Percentiles rank a stretch among this genome's conserved stretches.
phyloP scores from a whole-genome alignment of 192 early-diverging fungal genomes.

The Thamnidium elegans region DNA sequence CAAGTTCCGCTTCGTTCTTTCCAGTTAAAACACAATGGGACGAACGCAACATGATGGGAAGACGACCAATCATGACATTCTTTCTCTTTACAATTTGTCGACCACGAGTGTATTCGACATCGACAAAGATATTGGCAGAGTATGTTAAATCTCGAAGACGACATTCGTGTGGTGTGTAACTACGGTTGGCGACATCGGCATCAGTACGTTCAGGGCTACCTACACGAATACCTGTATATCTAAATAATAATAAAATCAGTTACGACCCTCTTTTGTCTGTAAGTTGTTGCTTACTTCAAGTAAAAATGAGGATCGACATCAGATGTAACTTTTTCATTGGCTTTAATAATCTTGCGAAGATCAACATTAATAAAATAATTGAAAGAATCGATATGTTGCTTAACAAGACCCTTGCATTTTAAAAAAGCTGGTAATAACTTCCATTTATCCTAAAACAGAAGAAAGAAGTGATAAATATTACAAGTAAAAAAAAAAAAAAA shows the following conservation, averaged over 20 bases:
- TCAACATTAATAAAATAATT: slow-evolving; percentile 98
- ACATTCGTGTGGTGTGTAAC: slow-evolving; percentile 93
- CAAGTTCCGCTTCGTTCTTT: slow-evolving; percentile 80
- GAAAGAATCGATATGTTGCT: slow-evolving; percentile 99
- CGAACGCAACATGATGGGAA: slow-evolving; percentile 96
- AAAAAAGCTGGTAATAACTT: slow-evolving; percentile 94
- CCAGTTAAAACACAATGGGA: slow-evolving; percentile 79
- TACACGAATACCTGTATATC: slow-evolving; percentile 86
- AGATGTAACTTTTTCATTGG: slow-evolving; percentile 85
- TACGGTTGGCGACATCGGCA: slow-evolving; percentile 62
- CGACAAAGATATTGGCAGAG: slow-evolving; percentile 86
- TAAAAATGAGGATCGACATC: slow-evolving; percentile 94
- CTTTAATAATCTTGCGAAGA: slow-evolving; percentile 89
- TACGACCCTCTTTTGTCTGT: neutral
- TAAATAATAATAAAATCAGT: slow-evolving; percentile 14
- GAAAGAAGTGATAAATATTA: neutral
- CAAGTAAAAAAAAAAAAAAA: neutral
- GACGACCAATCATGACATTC: slow-evolving; percentile 81
- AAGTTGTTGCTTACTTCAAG: slow-evolving; percentile 59
- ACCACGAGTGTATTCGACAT: slow-evolving; percentile 89
- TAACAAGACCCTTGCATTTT: slow-evolving; percentile 95
- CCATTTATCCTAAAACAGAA: slow-evolving; percentile 94
- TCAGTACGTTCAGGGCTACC: slow-evolving; percentile 80
- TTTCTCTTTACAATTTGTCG: slow-evolving; percentile 75
- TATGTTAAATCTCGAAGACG: slow-evolving; percentile 95